Conservation (phyloP, 306 rosid species). For the Castanea crenata region DNA sequence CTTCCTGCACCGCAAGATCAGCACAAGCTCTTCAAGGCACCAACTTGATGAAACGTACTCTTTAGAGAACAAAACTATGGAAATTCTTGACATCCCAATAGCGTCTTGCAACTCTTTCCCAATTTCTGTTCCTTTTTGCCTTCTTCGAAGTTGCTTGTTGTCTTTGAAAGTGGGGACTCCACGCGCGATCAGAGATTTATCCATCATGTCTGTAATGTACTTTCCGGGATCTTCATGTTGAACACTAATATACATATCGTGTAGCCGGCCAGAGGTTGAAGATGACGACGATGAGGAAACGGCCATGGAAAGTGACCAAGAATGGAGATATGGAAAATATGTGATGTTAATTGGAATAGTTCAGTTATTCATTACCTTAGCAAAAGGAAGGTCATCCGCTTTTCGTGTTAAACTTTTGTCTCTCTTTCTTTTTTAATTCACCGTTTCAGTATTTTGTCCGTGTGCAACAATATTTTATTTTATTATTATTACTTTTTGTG, state of each 20-base stretch:
- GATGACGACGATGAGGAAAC: not conserved
- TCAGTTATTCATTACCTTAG: too few relatives aligned
- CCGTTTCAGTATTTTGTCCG: too few relatives aligned
- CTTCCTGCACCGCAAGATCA: not conserved
- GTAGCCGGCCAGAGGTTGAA: not conserved
- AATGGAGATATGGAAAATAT: too few relatives aligned
- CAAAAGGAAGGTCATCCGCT: too few relatives aligned
- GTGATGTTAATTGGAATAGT: too few relatives aligned
- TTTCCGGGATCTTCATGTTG: constrained; percentile 1
- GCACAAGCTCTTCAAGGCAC: constrained; percentile 22
- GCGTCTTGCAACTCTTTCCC: not conserved
- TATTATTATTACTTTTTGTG: too few relatives aligned
- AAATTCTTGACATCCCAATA: constrained; percentile 3
- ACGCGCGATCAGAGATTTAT: not conserved
- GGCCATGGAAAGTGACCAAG: not conserved
- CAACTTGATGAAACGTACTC: constrained; percentile 1
- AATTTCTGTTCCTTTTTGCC: not conserved
- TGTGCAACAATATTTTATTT: too few relatives aligned
- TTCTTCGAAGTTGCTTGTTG: not conserved
- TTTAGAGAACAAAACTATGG: not conserved
- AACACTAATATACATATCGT: constrained; percentile 1
- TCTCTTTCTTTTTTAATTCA: too few relatives aligned
- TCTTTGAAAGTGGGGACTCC: constrained; percentile 17
- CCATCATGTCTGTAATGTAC: constrained; percentile 4
- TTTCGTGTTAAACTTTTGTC: too few relatives aligned